A percentile compares a stretch with the other conserved stretches of the same genome.
Evolutionary conservation across 176 grass and related monocot species (phyloP).

Genomic region (Phoenix dactylifera): DNA sequence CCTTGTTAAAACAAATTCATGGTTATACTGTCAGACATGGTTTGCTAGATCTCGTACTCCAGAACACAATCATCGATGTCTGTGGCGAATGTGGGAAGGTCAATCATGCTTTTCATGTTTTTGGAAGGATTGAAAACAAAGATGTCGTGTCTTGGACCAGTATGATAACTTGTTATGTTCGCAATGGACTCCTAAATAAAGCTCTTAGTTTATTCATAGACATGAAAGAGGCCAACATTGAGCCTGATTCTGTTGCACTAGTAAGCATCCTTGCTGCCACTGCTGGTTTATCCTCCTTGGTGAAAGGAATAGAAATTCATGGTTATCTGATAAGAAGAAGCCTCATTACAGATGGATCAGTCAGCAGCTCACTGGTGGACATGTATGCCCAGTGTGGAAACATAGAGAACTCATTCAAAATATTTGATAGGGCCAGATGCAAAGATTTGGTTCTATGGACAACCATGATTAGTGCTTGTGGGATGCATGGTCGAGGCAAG

Average conservation of each 20-base stretch:
- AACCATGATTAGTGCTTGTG: slow-evolving; percentile 57
- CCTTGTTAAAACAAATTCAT: slow-evolving; percentile 57
- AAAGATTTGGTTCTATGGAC: slow-evolving; percentile 70
- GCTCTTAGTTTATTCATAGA: slow-evolving; percentile 54
- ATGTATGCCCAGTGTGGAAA: slow-evolving; percentile 82
- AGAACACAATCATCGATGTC: slow-evolving; percentile 55
- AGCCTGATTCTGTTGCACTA: slow-evolving; percentile 64
- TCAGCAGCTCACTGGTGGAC: slow-evolving; percentile 55
- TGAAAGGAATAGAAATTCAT: slow-evolving; percentile 83
- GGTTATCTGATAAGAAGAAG: slow-evolving; percentile 60
- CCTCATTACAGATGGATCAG: slow-evolving; percentile 31
- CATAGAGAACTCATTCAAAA: slow-evolving; percentile 34
- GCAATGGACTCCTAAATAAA: slow-evolving; percentile 38
- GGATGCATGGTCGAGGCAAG: slow-evolving; percentile 69
- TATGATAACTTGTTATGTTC: slow-evolving; percentile 58
- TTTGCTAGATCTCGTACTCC: slow-evolving; percentile 59
- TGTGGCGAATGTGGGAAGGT: slow-evolving; percentile 57
- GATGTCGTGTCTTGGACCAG: slow-evolving; percentile 84
- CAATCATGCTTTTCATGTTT: slow-evolving; percentile 30
- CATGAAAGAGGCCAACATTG: slow-evolving; percentile 38
- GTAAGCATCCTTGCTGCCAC: slow-evolving; percentile 47
- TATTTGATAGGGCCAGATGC: slow-evolving; percentile 31
- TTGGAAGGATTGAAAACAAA: slow-evolving; percentile 42
- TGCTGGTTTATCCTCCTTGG: slow-evolving; percentile 45
- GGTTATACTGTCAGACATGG: slow-evolving; percentile 54